These are phyloP conservation scores for Kodamaea suecica DNA, from an alignment of 1,139 yeast genomes.

Conservation along the genomic window DNA sequence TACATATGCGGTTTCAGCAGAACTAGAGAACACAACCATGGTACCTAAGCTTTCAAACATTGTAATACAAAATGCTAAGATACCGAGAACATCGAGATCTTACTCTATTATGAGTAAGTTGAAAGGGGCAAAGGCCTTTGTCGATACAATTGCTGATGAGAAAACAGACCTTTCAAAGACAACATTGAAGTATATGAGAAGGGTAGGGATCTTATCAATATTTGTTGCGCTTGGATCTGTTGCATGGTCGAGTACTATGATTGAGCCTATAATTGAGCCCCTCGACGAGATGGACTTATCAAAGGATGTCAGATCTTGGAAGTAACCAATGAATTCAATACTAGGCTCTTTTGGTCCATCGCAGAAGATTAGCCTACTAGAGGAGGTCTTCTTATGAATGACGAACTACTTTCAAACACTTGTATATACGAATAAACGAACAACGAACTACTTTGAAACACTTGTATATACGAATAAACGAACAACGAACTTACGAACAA, in stretches of 20 bases:
- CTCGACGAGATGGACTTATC: slow-evolving; percentile 15
- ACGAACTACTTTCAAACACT: no score
- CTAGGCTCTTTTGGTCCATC: neutral
- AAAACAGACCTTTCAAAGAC: slow-evolving; percentile 30
- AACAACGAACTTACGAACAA: no score
- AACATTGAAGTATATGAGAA: slow-evolving; percentile 30
- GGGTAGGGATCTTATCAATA: slow-evolving; percentile 33
- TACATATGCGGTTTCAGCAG: no score
- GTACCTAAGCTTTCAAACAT: no score
- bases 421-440: no score
- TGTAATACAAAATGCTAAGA: no score
- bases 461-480: no score
- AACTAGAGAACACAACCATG: no score
- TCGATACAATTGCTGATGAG: slow-evolving; percentile 35
- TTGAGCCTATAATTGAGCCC: slow-evolving; percentile 12
- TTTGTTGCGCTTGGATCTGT: slow-evolving; percentile 34
- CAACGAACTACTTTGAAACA: no score
- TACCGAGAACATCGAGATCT: slow-evolving; percentile 7
- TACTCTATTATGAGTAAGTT: slow-evolving; percentile 14
- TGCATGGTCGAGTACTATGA: slow-evolving; percentile 30
- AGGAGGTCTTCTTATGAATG: no score
- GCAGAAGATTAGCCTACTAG: no score
- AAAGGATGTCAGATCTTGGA: slow-evolving; percentile 12
- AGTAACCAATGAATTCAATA: slow-evolving; percentile 3
- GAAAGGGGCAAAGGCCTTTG: slow-evolving; percentile 19